Base-by-base conservation (phyloP, 202 grass and related monocot species). In the Bolboschoenoplectus hybrid region DNA sequence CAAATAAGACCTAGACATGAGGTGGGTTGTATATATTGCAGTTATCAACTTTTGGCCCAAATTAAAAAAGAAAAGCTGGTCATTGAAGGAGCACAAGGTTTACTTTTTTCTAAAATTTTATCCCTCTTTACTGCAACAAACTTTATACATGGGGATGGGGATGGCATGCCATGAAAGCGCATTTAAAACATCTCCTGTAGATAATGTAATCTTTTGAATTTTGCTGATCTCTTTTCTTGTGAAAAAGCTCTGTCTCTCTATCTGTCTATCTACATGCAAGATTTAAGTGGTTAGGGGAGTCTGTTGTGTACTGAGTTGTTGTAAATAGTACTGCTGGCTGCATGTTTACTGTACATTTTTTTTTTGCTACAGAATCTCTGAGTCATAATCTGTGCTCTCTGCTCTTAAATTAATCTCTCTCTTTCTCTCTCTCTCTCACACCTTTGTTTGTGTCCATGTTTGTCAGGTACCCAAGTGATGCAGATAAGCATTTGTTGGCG, bases 401-500 rank as follows among this genome's bases (percentile, higher is more conserved):
- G 17, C 19, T 49, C 41, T 50, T 83, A 51, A 68, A 68, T 66
- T n/a, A 14, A 13, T 66, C 17, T 68, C 46, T 68, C 64, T 63
- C 32, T 66, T 17, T 39, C 77, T 43, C 57, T 43, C 77, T 43
- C 57, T 43, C 40, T n/a, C 38, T 66, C 20, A 67, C 6, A 67
- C 6, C 39, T 66, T 39, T 35, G 14, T 68, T 68, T 68, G 61
- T 68, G 13, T 14, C 6, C 20, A 52, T 92, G 86, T 60, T 60
- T 85, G 58, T 72, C 82, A 99, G 97, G 89, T 99, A 99, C 89
- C 97, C 97, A 36, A 99, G 93, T 90, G 97, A 99, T 89, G 97
- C 97, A 56, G 97, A 99, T 99, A 99, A 99, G 86, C 97, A 97
- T 89, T 88, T 99, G 89, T 84, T 99, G 93, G 93, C 97, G 66